phyloP scores from a whole-genome alignment of 805 yeast species.

The Candida oleophila region DNA sequence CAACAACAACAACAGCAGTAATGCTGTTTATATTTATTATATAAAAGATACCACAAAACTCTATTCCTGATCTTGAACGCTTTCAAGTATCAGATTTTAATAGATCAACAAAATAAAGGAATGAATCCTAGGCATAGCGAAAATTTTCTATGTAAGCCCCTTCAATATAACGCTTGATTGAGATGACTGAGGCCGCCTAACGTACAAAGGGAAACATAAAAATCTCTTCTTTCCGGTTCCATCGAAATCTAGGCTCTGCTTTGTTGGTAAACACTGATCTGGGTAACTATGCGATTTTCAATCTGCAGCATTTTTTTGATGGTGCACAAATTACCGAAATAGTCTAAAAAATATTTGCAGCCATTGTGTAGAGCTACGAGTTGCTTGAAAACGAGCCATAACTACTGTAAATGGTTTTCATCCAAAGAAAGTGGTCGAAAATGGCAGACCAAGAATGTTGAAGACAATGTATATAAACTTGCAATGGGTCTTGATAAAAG shows the following conservation, averaged over 20 bases:
- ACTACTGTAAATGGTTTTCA: neutral
- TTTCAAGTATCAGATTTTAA: neutral
- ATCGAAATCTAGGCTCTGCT: neutral
- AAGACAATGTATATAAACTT: too few species aligned
- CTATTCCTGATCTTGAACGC: too few species aligned
- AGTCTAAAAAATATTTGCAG: neutral
- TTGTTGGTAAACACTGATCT: neutral
- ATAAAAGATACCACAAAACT: too few species aligned
- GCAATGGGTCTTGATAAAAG: neutral
- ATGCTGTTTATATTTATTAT: too few species aligned
- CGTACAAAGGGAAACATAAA: too few species aligned
- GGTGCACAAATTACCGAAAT: neutral
- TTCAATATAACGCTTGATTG: too few species aligned
- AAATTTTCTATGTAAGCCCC: too few species aligned
- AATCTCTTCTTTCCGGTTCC: neutral
- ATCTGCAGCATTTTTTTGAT: neutral
- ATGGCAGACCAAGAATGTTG: neutral
- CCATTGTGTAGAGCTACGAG: neutral
- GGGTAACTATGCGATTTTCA: neutral
- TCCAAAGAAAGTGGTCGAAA: neutral
- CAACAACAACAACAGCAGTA: conserved; percentile 1
- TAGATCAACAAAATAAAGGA: neutral
- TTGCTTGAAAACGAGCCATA: neutral
- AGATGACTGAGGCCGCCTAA: too few species aligned
- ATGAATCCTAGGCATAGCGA: neutral